These are phyloP conservation scores for Quercus lobata DNA, from an alignment of 331 rosid species.

Conservation along the genomic window DNA sequence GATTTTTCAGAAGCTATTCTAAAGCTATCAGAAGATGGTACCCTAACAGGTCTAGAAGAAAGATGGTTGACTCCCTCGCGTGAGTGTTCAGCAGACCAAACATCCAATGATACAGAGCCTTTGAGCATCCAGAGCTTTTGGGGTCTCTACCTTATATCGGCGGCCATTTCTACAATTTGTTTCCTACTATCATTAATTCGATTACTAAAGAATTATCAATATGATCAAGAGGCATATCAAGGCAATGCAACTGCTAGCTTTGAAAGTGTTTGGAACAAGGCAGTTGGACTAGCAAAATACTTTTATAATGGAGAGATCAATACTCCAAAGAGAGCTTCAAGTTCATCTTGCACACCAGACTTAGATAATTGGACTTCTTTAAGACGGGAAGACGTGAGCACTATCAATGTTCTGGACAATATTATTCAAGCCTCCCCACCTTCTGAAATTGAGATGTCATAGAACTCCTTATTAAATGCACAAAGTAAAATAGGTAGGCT, in stretches of 20 bases:
- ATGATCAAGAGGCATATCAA: neutral
- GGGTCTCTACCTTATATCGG: constrained; percentile 21
- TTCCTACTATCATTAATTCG: constrained; percentile 5
- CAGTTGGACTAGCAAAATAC: neutral
- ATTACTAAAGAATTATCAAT: neutral
- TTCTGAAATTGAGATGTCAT: constrained; percentile 2
- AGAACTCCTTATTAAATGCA: too few species aligned
- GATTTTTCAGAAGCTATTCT: constrained; percentile 30
- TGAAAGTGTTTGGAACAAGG: neutral
- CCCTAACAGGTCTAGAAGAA: neutral
- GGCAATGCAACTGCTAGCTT: constrained; percentile 9
- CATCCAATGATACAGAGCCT: neutral
- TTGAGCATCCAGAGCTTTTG: constrained; percentile 22
- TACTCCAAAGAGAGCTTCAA: neutral
- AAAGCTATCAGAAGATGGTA: constrained; percentile 22
- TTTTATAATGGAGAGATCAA: neutral
- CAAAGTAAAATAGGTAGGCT: too few species aligned
- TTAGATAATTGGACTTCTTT: neutral
- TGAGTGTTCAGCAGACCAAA: constrained; percentile 1
- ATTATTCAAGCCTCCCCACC: neutral
- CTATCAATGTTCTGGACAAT: neutral
- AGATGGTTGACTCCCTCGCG: neutral
- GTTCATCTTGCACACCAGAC: neutral
- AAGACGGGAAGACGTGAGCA: neutral
- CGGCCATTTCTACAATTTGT: constrained; percentile 19